Percentiles rank a stretch among this genome's conserved stretches.
Conservation (phyloP, 2,329 filamentous ascomycete genomes). For the Clarireedia monteithiana region DNA sequence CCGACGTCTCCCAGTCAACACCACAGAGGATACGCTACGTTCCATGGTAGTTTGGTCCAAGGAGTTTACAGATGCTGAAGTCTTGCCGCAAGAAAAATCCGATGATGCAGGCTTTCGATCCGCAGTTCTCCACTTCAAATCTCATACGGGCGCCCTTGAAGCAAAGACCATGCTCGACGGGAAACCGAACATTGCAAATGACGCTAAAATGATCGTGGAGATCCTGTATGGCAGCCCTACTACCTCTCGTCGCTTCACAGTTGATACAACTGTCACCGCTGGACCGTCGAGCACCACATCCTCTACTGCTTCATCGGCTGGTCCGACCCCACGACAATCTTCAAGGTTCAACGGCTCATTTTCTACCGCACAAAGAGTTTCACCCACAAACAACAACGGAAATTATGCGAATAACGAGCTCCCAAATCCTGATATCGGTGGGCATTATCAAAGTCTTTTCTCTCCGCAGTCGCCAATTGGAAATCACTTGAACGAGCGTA, state of each 20-base stretch:
- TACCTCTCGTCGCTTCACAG: slow-evolving; percentile 42
- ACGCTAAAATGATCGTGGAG: slow-evolving; percentile 49
- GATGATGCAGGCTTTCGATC: slow-evolving; percentile 43
- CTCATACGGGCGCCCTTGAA: slow-evolving; percentile 44
- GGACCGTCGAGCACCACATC: slow-evolving; percentile 33
- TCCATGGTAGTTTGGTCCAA: slow-evolving; percentile 53
- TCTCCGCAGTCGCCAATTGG: slow-evolving; percentile 67
- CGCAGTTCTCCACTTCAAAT: slow-evolving; percentile 47
- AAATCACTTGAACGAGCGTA: slow-evolving; percentile 56
- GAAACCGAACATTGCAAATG: slow-evolving; percentile 42
- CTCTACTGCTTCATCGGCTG: slow-evolving; percentile 34
- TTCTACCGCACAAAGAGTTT: slow-evolving; percentile 33
- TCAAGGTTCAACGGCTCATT: slow-evolving; percentile 54
- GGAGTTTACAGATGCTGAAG: slow-evolving; percentile 43
- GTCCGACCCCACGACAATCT: slow-evolving; percentile 23
- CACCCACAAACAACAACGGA: slow-evolving; percentile 51
- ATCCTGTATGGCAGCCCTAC: slow-evolving; percentile 36
- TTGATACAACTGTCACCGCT: slow-evolving; percentile 39
- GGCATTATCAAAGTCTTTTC: slow-evolving; percentile 56
- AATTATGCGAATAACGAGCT: slow-evolving; percentile 50
- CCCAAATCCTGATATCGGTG: slow-evolving; percentile 45
- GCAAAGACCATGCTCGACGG: slow-evolving; percentile 52
- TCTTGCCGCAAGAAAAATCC: slow-evolving; percentile 42
- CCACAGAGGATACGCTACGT: slow-evolving; percentile 44
- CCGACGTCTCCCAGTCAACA: slow-evolving; percentile 45